Base-by-base conservation (phyloP, 1,284 basidiomycete genomes). In the Pulveroboletus sp. region DNA sequence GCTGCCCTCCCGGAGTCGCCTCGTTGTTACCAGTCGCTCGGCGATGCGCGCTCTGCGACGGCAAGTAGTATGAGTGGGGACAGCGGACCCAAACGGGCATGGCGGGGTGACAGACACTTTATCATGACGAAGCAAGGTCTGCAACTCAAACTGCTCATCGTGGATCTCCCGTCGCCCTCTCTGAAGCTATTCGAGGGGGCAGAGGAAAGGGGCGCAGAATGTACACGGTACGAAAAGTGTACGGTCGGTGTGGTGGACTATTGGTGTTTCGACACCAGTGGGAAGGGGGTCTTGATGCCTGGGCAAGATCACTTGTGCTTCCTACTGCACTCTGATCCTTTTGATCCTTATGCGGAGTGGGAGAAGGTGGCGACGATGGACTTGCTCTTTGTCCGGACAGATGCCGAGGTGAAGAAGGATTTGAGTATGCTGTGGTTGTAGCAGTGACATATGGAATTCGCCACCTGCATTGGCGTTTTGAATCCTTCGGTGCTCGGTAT, bases 91-190 rank as follows among this genome's bases (percentile, higher is more conserved):
- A 52, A 45, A 18, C 57, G 45, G 24, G 57, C 49, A n/a, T 66
- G 68, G 70, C 65, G 62, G 35, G 68, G 68, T 3, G 68, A 70
- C 46, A 57, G 52, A 28, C 55, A 71, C 49, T 71, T 72, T 31
- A 46, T 68, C 38, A 69, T 73, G 70, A 70, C 68, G 5, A 73
- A 70, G 39, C 67, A 69, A 39, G 68, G 72, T 24, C 44, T 70
- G 20, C 68, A 70, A n/a, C 47, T 73, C 28, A 72, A 60, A 33
- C 40, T 70, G 5, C 57, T 70, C 29, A 20, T 68, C 2, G 42
- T 71, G 18, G 44, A 66, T 17, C 49, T 72, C 15, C 68, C 69
- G 2, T 69, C 62, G 10, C 5, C 57, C 3, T 53, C 45, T 3
- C 35, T 59, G 33, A 57, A 42, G 38, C 33, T 69, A 18, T 52